Conservation (phyloP, 345 rosid genomes). For the Lepidium africanum region DNA sequence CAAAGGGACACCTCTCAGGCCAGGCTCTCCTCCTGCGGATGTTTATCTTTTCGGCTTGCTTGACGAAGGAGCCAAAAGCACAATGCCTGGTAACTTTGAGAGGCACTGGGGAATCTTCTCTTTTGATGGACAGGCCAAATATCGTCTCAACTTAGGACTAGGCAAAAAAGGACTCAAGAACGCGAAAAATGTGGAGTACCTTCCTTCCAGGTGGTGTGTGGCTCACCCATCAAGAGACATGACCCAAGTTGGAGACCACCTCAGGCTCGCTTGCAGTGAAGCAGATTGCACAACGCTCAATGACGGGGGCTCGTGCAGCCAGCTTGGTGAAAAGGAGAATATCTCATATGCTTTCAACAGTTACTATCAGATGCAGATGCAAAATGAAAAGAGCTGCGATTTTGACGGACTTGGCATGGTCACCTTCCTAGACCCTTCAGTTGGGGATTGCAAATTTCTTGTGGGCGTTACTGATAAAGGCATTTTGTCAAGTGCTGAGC, state of each 20-base stretch:
- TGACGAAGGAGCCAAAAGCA: slow-evolving; percentile 85
- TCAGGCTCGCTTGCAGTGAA: slow-evolving; percentile 62
- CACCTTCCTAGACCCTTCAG: slow-evolving; percentile 79
- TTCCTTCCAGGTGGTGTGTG: slow-evolving; percentile 93
- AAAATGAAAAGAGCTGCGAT: slow-evolving; percentile 68
- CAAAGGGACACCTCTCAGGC: slow-evolving; percentile 90
- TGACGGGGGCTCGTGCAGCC: slow-evolving; percentile 84
- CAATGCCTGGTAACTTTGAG: slow-evolving; percentile 82
- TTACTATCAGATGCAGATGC: slow-evolving; percentile 85
- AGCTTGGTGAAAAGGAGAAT: slow-evolving; percentile 74
- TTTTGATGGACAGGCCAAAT: slow-evolving; percentile 95
- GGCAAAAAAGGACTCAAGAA: slow-evolving; percentile 66
- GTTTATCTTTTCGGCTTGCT: slow-evolving; percentile 81
- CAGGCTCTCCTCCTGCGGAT: slow-evolving; percentile 67
- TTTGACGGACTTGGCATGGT: slow-evolving; percentile 89
- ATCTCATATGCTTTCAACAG: slow-evolving; percentile 93
- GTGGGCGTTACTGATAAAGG: slow-evolving; percentile 66
- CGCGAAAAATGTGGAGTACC: slow-evolving; percentile 65
- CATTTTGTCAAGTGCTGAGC: slow-evolving; percentile 29
- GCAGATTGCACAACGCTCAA: slow-evolving; percentile 93
- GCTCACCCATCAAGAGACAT: slow-evolving; percentile 71
- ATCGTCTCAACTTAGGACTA: slow-evolving; percentile 64
- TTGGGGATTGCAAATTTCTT: slow-evolving; percentile 85
- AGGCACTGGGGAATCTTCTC: slow-evolving; percentile 98
- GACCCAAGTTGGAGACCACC: slow-evolving; percentile 53